Evolutionary conservation across 495 filamentous ascomycete species (phyloP), one percentile per base, ranked within the genome.

Genomic region (Neurospora sp.): DNA sequence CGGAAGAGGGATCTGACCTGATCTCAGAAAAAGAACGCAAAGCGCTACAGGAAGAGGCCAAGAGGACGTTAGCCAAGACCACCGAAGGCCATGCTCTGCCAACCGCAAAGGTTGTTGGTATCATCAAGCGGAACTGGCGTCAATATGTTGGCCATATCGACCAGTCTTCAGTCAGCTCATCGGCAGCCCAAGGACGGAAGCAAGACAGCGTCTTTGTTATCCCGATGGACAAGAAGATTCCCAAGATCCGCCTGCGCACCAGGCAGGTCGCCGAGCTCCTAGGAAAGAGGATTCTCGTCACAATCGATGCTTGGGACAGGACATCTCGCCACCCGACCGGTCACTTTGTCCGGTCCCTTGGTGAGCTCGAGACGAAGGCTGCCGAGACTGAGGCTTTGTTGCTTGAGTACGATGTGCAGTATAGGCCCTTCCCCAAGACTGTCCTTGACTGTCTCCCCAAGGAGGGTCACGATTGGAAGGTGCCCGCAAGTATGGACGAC

Each of bases 71-170:
- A 76, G 90, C 90, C n/a, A 89, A 90, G 77, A 89, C 81, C 70
- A 84, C 84, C 3, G 96, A 97, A 82, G 92, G 92, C 40, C 88
- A 87, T 65, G 89, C 94, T 12, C 94, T 97, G 73, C 96, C 96
- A 38, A 98, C 96, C 27, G 96, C 96, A 14, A 91, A 87, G 79
- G 93, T 98, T 22, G 96, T 98, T 44, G 96, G 96, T 70, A 84
- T 99, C 40, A 87, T 95, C 75, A 97, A 97, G 80, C 88, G 96
- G 42, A 97, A 97, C 79, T 99, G 96, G 96, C 87, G 96, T 40
- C 96, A 98, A 79, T 98, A 98, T 76, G 96, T 99, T 42, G 96
- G 96, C 14, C 94, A 97, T 80, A 87, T 99, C 71, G 96, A 99
- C 78, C 88, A 91, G 20, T 92, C 89, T 16, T 97, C 96, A 16